Evolutionary conservation across 1,139 yeast genomes (phyloP), one percentile per base, ranked within the genome.

Genomic region (Kodamaea arcana): DNA sequence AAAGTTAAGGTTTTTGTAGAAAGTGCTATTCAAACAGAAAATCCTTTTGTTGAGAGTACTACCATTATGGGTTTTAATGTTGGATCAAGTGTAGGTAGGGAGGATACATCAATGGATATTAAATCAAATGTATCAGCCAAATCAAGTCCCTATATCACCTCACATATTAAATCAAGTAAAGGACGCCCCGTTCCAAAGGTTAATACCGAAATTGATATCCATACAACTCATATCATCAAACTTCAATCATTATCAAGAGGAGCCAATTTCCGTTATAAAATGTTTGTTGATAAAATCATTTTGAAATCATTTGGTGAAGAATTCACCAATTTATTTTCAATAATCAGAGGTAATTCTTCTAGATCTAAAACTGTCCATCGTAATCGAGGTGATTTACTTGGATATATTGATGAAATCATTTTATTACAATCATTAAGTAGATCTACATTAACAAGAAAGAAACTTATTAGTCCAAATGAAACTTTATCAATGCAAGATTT

Each of bases 171-270:
- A 20, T 8, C 10, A 8, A 20, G 23, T 20, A 7, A 7, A 7
- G 26, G 11, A n/a, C 12, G 26, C 7, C 6, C 9, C 9, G 9
- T 9, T 18, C 6, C 6, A 18, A 18, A 18, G 22, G 9, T 18
- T 18, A 6, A 6, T 7, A 24, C 12, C 7, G 26, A 24, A 11
- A 42, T 62, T 23, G 59, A 58, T 26, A 24, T 30, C 18, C 36
- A 37, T 17, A 37, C 41, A 15, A 35, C 30, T 14, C 38, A 38
- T 27, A 51, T 69, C 29, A 51, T 68, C 50, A 58, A 61, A 38
- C 61, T 83, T 21, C 92, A 83, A 52, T 72, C 87, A 0, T 58
- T 79, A 21, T 70, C 83, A 7, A 65, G 84, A 45, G 92, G 90
- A 18, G 80, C 84, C 1, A 66, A 75, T 35, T 61, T 76, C 42